A percentile compares a stretch with the other conserved stretches of the same genome.
phyloP scores from a whole-genome alignment of 2,329 filamentous ascomycete genomes.

The Domatiomyces catenatus region DNA sequence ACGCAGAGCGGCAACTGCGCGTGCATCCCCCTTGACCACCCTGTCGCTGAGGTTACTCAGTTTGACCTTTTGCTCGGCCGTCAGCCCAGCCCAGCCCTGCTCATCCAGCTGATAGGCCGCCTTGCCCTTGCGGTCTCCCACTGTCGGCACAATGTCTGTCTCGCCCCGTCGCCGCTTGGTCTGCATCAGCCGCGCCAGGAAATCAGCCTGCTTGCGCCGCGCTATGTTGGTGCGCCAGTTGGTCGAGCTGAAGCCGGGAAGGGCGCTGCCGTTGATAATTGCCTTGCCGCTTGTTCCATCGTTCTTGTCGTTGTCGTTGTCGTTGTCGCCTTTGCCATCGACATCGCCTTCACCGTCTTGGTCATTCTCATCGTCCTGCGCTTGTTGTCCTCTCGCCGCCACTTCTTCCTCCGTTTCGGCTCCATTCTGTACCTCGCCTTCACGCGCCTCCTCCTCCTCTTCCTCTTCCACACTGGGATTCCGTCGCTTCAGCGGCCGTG shows the following conservation, averaged over 20 bases:
- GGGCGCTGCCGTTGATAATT: not conserved
- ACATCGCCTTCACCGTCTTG: not conserved
- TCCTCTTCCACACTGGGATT: not conserved
- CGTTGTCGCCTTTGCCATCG: not conserved
- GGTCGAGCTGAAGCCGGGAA: conserved; percentile 6
- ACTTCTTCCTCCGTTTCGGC: conserved; percentile 1
- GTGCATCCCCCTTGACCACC: conserved; percentile 23
- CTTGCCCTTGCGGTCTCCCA: not conserved
- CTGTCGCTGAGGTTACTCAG: conserved; percentile 24
- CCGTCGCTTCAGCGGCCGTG: not conserved
- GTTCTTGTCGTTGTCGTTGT: not conserved
- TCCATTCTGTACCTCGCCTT: not conserved
- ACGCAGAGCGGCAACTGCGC: conserved; percentile 24
- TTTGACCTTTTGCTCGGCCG: conserved; percentile 6
- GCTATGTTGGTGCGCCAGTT: conserved; percentile 18
- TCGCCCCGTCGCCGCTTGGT: conserved; percentile 51
- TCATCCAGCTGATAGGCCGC: not conserved
- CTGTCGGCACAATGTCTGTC: conserved; percentile 46
- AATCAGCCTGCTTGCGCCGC: conserved; percentile 34
- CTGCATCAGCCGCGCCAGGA: conserved; percentile 50
- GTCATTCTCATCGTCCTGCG: not conserved
- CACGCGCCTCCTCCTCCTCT: not conserved
- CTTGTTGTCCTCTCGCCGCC: too few relatives aligned
- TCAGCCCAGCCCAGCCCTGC: not conserved
- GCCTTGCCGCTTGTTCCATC: not conserved